Percentiles rank a stretch among this genome's conserved stretches.
phyloP scores from a whole-genome alignment of 768 basidiomycete species.

The Astraeus odoratus region DNA sequence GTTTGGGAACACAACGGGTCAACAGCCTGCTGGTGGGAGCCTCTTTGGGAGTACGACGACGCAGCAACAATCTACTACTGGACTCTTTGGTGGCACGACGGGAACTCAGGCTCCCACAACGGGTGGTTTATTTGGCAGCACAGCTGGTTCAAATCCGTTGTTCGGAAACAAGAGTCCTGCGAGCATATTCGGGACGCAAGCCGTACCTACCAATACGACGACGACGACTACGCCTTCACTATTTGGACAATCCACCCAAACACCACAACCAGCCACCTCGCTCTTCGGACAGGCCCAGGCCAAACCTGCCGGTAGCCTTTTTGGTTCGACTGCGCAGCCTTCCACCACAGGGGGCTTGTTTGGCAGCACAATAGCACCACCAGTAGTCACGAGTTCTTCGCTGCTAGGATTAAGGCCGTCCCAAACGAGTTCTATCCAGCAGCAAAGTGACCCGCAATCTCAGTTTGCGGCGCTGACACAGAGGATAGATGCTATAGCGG shows the following conservation, averaged over 20 bases:
- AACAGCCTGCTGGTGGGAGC: constrained; percentile 11
- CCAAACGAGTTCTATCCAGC: constrained; percentile 32
- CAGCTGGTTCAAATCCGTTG: constrained; percentile 23
- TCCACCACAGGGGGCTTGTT: constrained; percentile 29
- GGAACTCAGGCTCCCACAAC: constrained; percentile 13
- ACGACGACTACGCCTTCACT: constrained; percentile 20
- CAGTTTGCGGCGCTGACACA: constrained; percentile 50
- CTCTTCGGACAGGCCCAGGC: constrained; percentile 19
- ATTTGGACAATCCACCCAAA: constrained; percentile 24
- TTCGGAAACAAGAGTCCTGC: constrained; percentile 31
- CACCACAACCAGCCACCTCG: constrained; percentile 13
- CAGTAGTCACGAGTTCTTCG: constrained; percentile 28
- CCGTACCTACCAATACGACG: constrained; percentile 9
- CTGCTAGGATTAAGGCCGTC: constrained; percentile 27
- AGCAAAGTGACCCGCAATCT: constrained; percentile 53
- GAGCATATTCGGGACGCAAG: constrained; percentile 25
- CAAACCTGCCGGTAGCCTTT: constrained; percentile 20
- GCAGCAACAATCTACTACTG: constrained; percentile 12
- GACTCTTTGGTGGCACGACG: constrained; percentile 22
- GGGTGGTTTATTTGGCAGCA: constrained; percentile 23
- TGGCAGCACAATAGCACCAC: constrained; percentile 26
- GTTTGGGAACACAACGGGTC: constrained; percentile 13
- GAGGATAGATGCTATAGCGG: constrained; percentile 55
- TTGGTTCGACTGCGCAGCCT: constrained; percentile 24
- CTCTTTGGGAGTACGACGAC: constrained; percentile 14